Conservation (phyloP, 768 basidiomycete species). For the Dacryopinax spathularia region DNA sequence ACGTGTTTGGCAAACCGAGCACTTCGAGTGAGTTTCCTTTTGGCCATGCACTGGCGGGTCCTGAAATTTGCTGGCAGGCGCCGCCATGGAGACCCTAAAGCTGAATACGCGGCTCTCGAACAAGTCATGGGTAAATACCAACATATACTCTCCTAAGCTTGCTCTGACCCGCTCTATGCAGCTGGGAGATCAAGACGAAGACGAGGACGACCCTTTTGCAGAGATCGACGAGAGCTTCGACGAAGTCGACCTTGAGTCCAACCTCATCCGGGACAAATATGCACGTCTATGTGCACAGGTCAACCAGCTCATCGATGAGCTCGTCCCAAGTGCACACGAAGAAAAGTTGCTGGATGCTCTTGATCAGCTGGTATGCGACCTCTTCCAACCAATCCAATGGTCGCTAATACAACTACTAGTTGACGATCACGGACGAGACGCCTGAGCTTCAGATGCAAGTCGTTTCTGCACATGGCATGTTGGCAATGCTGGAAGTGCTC, state of each 20-base stretch:
- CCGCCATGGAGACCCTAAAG: constrained; percentile 60
- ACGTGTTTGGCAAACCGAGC: constrained; percentile 73
- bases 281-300: constrained; percentile 72
- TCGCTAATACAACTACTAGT: constrained; percentile 28
- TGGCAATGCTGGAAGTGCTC: constrained; percentile 84
- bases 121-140: constrained; percentile 62
- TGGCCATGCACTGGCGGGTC: not conserved
- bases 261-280: constrained; percentile 83
- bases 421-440: constrained; percentile 57
- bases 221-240: constrained; percentile 93
- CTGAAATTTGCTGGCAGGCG: constrained; percentile 22
- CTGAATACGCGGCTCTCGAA: constrained; percentile 77
- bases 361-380: constrained; percentile 58
- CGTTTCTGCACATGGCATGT: constrained; percentile 85
- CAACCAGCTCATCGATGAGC: constrained; percentile 72
- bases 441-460: constrained; percentile 81
- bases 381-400: not conserved
- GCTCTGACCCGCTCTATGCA: constrained; percentile 18
- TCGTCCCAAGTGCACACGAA: constrained; percentile 67
- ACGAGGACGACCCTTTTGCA: constrained; percentile 94
- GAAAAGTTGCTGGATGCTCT: constrained; percentile 73
- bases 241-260: constrained; percentile 83
- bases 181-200: constrained; percentile 67
- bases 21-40: constrained; percentile 42
- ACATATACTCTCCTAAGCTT: not conserved